Evolutionary conservation across 306 rosid genomes (phyloP), one percentile per base, ranked within the genome.

Genomic region (Heteromeles arbutifolia): DNA sequence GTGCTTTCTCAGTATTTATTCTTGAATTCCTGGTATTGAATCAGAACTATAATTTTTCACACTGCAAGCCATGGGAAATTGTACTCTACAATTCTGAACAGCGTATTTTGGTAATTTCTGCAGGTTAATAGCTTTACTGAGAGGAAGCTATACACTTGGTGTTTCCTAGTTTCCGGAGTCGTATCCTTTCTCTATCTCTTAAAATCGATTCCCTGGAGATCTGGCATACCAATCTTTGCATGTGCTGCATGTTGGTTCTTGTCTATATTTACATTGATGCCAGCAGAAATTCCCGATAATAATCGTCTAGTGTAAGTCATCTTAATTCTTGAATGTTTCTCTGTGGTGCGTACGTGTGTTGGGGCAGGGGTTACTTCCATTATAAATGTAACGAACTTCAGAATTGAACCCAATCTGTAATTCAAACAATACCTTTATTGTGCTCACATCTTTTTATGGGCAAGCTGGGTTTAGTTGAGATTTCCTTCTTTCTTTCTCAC

Each of bases 251-350:
- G 94, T 83, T 92, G 94, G 93, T 86, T 89, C 72, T 80, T 92
- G 84, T 92, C 98, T 48, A 39, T 87, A 19, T 90, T 92, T 83
- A 92, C 98, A 45, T 83, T 92, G 88, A 92, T 90, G 98, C 98
- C 96, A n/a, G 96, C 96, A 73, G 96, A 92, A 83, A 92, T 92
- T 81, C 96, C 94, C 11, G 98, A 92, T 81, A 90, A 92, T 79
- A 92, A 88, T 79, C 74, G 74, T 58, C 81, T 92, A 73, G 98
- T 92, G 98, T 90, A 88, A 83, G 97, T 82, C 65, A 50, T 28
- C 68, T 67, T 69, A 15, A 15, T 70, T 44, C 24, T 77, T 69
- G 73, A 56, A 54, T 73, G 65, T 65, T n/a, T 80, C 44, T 44
- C 5, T 22, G 15, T 6, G 11, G 45, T 32, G 32, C 22, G 21